phyloP scores from a whole-genome alignment of 192 early-diverging fungal genomes.

The Bifiguratus adelaidae region DNA sequence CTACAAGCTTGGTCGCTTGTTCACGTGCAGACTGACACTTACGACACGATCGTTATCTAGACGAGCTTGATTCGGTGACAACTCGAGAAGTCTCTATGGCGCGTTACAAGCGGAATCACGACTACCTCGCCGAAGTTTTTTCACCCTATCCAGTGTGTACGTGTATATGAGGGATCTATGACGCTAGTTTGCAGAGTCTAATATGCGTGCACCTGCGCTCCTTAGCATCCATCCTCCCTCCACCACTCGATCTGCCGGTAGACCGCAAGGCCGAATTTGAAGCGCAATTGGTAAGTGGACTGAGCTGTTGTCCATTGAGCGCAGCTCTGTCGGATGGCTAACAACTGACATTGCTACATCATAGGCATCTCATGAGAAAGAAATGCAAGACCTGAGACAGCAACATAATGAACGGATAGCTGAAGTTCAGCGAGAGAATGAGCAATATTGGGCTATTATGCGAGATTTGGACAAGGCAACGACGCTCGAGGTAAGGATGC shows the following conservation, averaged over 20 bases:
- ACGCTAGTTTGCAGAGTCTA: not conserved
- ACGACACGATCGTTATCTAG: conserved; percentile 11
- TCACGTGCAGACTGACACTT: not conserved
- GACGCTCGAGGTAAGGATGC: conserved; percentile 16
- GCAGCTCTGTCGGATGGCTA: conserved; percentile 4
- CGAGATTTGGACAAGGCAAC: conserved; percentile 25
- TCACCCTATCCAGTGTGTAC: conserved; percentile 45
- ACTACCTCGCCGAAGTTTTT: conserved; percentile 55
- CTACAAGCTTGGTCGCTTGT: not conserved
- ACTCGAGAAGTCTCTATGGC: conserved; percentile 50
- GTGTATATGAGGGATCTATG: not conserved
- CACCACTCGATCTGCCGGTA: conserved; percentile 13
- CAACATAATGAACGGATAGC: conserved; percentile 30
- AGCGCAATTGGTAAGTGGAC: conserved; percentile 5
- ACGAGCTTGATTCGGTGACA: conserved; percentile 46
- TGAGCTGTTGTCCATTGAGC: conserved; percentile 1
- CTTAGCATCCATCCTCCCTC: conserved; percentile 17
- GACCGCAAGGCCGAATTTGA: conserved; percentile 15
- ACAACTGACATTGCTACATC: too few relatives aligned
- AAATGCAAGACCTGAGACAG: conserved; percentile 11
- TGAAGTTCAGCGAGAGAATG: conserved; percentile 15
- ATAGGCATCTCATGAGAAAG: conserved; percentile 17
- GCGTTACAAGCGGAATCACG: conserved; percentile 50
- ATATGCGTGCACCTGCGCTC: not conserved
- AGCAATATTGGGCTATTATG: conserved; percentile 19